These are phyloP conservation scores for Cornus kousa DNA, from an alignment of 148 eudicot genomes.

Conservation along the genomic window DNA sequence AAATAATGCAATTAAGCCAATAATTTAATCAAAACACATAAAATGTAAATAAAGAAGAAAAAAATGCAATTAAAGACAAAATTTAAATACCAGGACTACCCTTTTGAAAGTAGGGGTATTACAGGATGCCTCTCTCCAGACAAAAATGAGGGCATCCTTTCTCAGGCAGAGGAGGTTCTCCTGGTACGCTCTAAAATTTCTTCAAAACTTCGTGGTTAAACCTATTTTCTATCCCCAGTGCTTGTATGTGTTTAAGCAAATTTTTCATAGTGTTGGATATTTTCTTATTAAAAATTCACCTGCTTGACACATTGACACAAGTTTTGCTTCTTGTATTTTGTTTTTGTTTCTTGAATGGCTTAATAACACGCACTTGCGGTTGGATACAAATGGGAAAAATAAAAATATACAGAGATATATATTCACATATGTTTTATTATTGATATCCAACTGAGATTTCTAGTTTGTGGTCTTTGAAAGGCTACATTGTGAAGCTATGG, in stretches of 20 bases:
- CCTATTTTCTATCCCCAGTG: no score
- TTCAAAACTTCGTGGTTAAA: no score
- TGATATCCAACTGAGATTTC: background rate
- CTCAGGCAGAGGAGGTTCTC: constrained; percentile 42
- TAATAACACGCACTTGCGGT: background rate
- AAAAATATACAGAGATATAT: background rate
- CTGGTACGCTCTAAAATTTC: constrained; percentile 33
- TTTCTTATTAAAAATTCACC: no score
- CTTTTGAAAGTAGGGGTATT: no score
- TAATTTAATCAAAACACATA: no score
- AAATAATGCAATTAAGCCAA: no score
- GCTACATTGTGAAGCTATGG: background rate
- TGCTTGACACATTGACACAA: background rate
- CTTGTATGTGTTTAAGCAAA: no score
- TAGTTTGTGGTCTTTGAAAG: background rate
- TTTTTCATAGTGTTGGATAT: no score
- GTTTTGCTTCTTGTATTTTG: background rate
- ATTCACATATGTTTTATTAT: no score
- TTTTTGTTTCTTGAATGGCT: background rate
- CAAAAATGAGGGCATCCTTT: constrained; percentile 56
- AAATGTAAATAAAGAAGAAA: no score
- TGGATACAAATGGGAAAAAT: background rate
- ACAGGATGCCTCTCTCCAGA: constrained; percentile 47
- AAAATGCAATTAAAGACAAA: no score
- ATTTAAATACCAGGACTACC: no score